Evolutionary conservation across 257 asterid species (phyloP), one percentile per base, ranked within the genome.

Genomic region (Echium plantagineum): DNA sequence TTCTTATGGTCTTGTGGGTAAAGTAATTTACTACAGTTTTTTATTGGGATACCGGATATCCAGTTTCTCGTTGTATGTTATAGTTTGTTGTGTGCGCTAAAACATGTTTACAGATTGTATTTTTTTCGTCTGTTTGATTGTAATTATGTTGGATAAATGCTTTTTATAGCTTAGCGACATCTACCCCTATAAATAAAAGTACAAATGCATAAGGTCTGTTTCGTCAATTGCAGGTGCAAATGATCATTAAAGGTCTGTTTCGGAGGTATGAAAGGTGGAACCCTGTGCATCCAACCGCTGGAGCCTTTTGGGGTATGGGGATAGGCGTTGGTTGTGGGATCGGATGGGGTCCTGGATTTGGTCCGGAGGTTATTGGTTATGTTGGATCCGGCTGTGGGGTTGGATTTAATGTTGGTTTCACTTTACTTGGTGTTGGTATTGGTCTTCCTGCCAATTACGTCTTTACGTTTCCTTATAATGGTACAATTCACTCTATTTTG

Each of bases 271-370:
- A 85, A 75, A 74, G 94, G 70, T 88, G 98, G 98, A 85, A 88
- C 62, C 95, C 95, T 4, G 96, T 88, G 70, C 96, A 83, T 61
- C 96, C 96, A 63, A 84, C 95, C 15, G 49, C 61, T 4, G 98
- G 98, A 62, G 85, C 98, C 61, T 91, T 88, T 69, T 91, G 98
- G 98, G 98, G 98, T 3, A 71, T 86, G 38, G 98, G 96, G 63
- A 38, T 88, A 66, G 98, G 98, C 64, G 57, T 91, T 66, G 98
- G 98, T 55, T 91, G 96, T 53, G 98, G 98, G 30, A 83, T 91
- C 56, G 98, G 98, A 51, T 91, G 98, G 98, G 98, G 98, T 5
- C 96, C 98, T 20, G 98, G 98, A 12, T 88, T 85, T 66, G 98
- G 98, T 69, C 98, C 83, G 49, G 98, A 91, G 77, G 98, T 75